Evolutionary conservation across 345 rosid species (phyloP).

Genomic region (Gossypium longicalyx): DNA sequence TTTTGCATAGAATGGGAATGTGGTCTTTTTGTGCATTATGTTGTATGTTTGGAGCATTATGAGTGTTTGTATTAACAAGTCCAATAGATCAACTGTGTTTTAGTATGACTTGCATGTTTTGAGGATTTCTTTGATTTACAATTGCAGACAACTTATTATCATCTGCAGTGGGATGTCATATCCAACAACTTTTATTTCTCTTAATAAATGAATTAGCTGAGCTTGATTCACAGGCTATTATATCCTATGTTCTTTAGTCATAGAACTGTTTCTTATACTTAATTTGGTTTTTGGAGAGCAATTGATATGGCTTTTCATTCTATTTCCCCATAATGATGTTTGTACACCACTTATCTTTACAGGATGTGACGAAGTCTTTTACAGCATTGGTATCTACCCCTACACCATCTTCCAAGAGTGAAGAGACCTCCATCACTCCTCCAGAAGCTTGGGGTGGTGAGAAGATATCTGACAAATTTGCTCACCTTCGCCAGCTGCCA

Average conservation of each 20-base stretch:
- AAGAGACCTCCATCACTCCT: slow-evolving; percentile 77
- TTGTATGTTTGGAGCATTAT: neutral
- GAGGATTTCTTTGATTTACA: neutral
- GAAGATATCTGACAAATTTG: slow-evolving; percentile 63
- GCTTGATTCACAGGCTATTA: neutral
- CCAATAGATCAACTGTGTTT: neutral
- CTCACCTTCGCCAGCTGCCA: slow-evolving; percentile 54
- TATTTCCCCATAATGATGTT: neutral
- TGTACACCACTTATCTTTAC: slow-evolving; percentile 11
- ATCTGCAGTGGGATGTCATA: no score
- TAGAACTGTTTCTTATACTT: neutral
- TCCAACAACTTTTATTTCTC: neutral
- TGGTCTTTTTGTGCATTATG: neutral
- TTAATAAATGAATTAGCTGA: neutral
- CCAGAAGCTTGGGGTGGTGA: slow-evolving; percentile 99
- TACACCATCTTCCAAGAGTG: slow-evolving; percentile 64
- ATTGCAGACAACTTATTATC: neutral
- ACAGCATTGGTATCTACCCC: slow-evolving; percentile 47
- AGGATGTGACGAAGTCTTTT: slow-evolving; percentile 60
- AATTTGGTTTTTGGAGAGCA: neutral
- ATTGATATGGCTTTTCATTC: neutral
- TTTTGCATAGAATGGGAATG: neutral
- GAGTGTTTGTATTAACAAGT: neutral
- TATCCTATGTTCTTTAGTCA: neutral
- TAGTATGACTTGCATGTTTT: neutral